Percentiles rank a stretch among this genome's conserved stretches.
These are phyloP conservation scores for Russula compacta DNA, from an alignment of 768 basidiomycete genomes.

Conservation along the genomic window DNA sequence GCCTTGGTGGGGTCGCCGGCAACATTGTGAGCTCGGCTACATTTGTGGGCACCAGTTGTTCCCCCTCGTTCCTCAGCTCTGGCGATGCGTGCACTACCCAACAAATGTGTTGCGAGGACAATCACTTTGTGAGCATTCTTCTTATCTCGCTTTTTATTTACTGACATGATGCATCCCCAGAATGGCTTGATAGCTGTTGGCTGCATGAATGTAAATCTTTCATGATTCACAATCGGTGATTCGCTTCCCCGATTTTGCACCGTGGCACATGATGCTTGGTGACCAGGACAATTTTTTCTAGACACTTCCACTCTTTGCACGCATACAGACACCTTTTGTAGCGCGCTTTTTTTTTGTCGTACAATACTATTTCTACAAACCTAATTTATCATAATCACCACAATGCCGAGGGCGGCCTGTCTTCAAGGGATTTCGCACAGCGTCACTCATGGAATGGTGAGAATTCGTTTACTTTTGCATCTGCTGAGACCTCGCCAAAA, in stretches of 20 bases:
- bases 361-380: not conserved
- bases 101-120: not conserved
- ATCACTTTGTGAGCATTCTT: not conserved
- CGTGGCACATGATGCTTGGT: not conserved
- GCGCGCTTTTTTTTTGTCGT: not conserved
- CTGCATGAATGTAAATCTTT: not conserved
- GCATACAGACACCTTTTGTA: not conserved
- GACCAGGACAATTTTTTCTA: conserved; percentile 1
- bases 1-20: not conserved
- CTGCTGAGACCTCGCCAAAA: too few species aligned
- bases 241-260: too few species aligned
- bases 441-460: too few species aligned
- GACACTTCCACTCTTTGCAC: not conserved
- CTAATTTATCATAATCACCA: not conserved
- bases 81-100: not conserved
- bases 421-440: too few species aligned
- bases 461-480: too few species aligned
- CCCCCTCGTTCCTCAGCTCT: not conserved
- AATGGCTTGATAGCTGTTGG: not conserved
- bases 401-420: not conserved
- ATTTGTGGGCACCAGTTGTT: not conserved
- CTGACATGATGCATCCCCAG: not conserved
- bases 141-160: not conserved
- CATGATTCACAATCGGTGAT: too few species aligned
- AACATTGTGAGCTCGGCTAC: not conserved